Evolutionary conservation across 768 basidiomycete species (phyloP), one percentile per base, ranked within the genome.

Genomic region (Boletus subparvulus): DNA sequence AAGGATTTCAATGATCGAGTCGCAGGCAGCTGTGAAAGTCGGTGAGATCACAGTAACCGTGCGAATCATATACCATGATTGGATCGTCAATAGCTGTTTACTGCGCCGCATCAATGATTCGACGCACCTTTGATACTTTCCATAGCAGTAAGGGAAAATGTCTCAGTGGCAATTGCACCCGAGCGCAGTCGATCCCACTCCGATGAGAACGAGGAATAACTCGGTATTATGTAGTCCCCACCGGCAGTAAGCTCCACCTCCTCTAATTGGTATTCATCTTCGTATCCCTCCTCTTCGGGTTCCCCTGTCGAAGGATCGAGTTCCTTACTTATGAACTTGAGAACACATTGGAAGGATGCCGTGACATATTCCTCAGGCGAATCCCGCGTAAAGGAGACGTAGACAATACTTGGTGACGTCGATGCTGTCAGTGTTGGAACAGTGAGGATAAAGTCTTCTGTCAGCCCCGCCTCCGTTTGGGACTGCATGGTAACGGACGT

Each of bases 261-360:
- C 72, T 99, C 97, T 42, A 98, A 77, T 72, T 93, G 92, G 74
- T 99, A 99, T 74, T 98, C 96, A 76, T 98, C 97, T 68, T 94
- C 92, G 72, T 98, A 99, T n/a, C 97, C 97, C 52, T 97, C 95
- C 61, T 91, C 93, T 74, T 99, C 97, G 10, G 97, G 97, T 67
- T 92, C 87, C 24, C 95, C 95, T 14, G 91, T 95, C 44, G 89
- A 82, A 13, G 97, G 97, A 73, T 99, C 97, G 17, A 98, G 83
- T 69, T 99, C 97, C 74, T 98, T 99, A 77, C 92, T 95, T 64
- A 95, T 78, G 69, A 97, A 99, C 73, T 93, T 94, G 72, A 99
- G 86, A 10, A 86, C 83, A 69, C 94, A 97, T 59, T 83, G 81
- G 84, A 98, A 98, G 17, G 93, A 91, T 8, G 86, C 91, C 37